Evolutionary conservation across 306 rosid species (phyloP).

Genomic region (Prunus dulcis): DNA sequence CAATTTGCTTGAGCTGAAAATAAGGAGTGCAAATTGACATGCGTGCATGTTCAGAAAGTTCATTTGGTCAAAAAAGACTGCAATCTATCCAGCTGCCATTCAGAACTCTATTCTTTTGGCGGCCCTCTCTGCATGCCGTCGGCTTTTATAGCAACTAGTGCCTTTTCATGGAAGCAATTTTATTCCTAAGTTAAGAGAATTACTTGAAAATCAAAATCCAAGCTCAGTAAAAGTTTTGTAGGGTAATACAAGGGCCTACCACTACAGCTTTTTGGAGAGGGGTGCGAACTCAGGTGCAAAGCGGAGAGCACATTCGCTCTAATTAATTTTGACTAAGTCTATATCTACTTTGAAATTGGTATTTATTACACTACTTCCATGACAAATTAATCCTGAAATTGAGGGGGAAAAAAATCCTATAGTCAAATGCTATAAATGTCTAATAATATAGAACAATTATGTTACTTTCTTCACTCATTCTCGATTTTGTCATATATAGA

Average conservation of each 20-base stretch:
- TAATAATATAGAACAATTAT: not conserved
- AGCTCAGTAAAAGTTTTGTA: no score
- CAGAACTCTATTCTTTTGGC: not conserved
- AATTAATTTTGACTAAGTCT: fast-evolving
- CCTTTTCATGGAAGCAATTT: not conserved
- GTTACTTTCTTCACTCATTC: slow-evolving; percentile 9
- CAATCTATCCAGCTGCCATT: not conserved
- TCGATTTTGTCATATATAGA: not conserved
- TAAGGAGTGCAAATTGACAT: no score
- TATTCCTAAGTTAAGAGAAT: not conserved
- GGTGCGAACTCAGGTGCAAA: fast-evolving
- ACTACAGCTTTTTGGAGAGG: no score
- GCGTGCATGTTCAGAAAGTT: not conserved
- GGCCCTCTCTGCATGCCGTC: not conserved
- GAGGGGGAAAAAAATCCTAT: not conserved
- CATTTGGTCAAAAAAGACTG: not conserved
- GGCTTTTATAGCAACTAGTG: not conserved
- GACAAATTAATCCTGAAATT: not conserved
- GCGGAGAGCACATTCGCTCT: fast-evolving
- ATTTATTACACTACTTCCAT: no score
- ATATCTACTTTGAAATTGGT: no score
- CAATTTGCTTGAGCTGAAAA: no score
- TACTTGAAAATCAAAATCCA: not conserved
- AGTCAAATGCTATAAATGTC: not conserved
- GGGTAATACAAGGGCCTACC: no score